phyloP scores from a whole-genome alignment of 768 basidiomycete genomes.

The Pholiota microspora region DNA sequence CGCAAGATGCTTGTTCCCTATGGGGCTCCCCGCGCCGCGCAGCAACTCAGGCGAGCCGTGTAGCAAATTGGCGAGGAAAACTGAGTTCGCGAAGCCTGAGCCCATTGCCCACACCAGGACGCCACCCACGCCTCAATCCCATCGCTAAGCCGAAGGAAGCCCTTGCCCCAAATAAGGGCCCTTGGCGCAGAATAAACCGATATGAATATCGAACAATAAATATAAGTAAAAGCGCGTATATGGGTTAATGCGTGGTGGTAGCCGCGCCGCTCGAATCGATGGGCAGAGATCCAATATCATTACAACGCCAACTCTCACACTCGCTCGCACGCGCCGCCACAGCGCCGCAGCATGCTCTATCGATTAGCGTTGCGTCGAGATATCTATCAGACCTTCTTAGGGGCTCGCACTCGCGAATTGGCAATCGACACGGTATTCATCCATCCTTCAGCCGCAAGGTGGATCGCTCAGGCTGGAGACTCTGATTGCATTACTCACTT shows the following conservation, averaged over 20 bases:
- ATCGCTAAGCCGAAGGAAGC: not conserved
- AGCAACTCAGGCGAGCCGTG: too few species aligned
- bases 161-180: not conserved
- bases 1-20: not conserved
- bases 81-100: not conserved
- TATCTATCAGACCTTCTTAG: not conserved
- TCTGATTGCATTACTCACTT: too few species aligned
- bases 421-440: too few species aligned
- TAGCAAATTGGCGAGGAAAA: too few species aligned
- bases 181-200: not conserved
- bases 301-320: not conserved
- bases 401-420: too few species aligned
- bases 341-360: conserved; percentile 1
- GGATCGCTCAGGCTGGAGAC: too few species aligned
- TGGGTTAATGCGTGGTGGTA: not conserved
- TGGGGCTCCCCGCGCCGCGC: not conserved
- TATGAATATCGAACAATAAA: too few species aligned
- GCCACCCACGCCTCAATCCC: not conserved
- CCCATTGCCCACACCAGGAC: not conserved
- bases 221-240: not conserved
- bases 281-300: too few species aligned
- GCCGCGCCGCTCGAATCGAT: not conserved
- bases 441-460: too few species aligned
- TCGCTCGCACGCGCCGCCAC: not conserved
- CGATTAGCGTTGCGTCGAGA: not conserved